Evolutionary conservation across 495 filamentous ascomycete species (phyloP).

Genomic region (Talaromyces nanjingensis): DNA sequence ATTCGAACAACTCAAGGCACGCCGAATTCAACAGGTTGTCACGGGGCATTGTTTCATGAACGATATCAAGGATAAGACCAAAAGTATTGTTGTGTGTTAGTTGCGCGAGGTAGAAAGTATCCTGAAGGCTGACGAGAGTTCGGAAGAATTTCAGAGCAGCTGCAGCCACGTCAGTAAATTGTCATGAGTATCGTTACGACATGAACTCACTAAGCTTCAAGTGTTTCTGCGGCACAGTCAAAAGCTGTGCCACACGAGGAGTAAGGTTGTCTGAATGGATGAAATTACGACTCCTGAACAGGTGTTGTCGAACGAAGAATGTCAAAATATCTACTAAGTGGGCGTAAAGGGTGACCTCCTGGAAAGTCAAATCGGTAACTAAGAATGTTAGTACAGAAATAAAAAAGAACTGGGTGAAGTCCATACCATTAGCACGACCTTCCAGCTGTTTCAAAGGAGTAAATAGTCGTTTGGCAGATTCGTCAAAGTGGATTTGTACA

Average conservation of each 20-base stretch:
- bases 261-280: conserved; percentile 75
- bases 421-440: conserved; percentile 51
- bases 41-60: conserved; percentile 86
- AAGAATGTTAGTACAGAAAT: not conserved
- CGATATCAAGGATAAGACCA: conserved; percentile 79
- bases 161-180: conserved; percentile 24
- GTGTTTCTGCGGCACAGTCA: conserved; percentile 84
- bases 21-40: conserved; percentile 94
- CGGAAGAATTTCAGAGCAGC: conserved; percentile 94
- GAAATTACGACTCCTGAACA: conserved; percentile 80
- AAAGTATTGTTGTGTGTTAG: conserved; percentile 79
- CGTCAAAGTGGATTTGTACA: conserved; percentile 82
- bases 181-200: not conserved
- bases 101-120: conserved; percentile 87
- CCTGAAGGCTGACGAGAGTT: conserved; percentile 74
- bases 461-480: conserved; percentile 81
- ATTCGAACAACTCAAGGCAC: conserved; percentile 93
- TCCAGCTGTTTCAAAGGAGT: conserved; percentile 79
- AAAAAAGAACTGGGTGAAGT: not conserved
- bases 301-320: conserved; percentile 88
- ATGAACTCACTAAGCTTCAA: conserved; percentile 71
- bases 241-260: conserved; percentile 73
- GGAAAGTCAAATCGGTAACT: conserved; percentile 60
- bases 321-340: conserved; percentile 93
- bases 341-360: conserved; percentile 80